These are phyloP conservation scores for Naumovozyma dairenensis DNA, from an alignment of 805 yeast species.

Conservation along the genomic window DNA sequence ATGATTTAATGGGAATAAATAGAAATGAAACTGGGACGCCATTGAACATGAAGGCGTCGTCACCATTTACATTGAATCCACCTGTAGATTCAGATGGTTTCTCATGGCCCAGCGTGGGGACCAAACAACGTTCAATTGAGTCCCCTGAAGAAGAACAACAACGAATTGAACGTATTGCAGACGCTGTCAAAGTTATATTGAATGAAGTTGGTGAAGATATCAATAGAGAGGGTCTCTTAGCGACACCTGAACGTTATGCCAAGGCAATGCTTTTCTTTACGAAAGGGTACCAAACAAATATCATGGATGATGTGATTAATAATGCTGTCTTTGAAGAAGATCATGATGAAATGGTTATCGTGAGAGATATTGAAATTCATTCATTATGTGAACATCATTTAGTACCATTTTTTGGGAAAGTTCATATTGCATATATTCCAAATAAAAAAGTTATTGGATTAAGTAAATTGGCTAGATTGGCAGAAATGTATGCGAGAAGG, in stretches of 20 bases:
- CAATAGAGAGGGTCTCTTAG: constrained; percentile 76
- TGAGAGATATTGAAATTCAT: constrained; percentile 83
- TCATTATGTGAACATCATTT: constrained; percentile 95
- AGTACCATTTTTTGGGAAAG: constrained; percentile 95
- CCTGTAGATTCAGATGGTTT: constrained; percentile 86
- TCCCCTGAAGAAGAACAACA: constrained; percentile 43
- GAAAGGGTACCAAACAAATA: constrained; percentile 91
- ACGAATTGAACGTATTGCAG: constrained; percentile 70
- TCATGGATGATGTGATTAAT: constrained; percentile 75
- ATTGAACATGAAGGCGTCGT: constrained; percentile 64
- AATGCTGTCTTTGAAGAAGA: constrained; percentile 96
- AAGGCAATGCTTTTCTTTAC: constrained; percentile 93
- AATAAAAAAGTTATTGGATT: constrained; percentile 86
- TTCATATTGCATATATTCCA: constrained; percentile 96
- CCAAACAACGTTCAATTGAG: constrained; percentile 65
- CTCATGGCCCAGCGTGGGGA: constrained; percentile 89
- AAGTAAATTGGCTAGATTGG: constrained; percentile 85
- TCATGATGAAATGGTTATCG: constrained; percentile 98
- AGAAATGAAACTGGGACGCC: constrained; percentile 38
- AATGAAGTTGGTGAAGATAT: constrained; percentile 87
- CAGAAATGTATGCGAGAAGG: constrained; percentile 93
- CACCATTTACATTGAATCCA: constrained; percentile 74
- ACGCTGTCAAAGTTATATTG: constrained; percentile 64
- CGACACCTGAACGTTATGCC: constrained; percentile 94
- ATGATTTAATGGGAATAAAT: too few relatives aligned